These are phyloP conservation scores for Rehmannia glutinosa DNA, from an alignment of 257 asterid species.

Conservation along the genomic window DNA sequence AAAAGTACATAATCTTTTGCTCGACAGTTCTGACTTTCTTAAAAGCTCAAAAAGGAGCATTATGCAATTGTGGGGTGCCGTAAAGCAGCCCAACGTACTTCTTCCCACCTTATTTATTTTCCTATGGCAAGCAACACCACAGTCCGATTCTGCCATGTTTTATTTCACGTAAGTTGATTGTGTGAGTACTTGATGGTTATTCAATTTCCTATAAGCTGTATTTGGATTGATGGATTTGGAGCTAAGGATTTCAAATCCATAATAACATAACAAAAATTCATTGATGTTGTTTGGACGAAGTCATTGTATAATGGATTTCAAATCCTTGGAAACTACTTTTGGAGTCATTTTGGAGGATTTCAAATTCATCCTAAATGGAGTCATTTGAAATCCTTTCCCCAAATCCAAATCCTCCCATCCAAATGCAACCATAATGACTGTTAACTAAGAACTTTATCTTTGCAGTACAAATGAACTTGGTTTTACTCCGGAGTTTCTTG, in stretches of 20 bases:
- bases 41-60: slow-evolving; percentile 55
- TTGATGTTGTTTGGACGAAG: too few relatives aligned
- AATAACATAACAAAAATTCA: too few relatives aligned
- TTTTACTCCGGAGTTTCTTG: slow-evolving; percentile 88
- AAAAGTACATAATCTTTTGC: slow-evolving; percentile 28
- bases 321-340: too few relatives aligned
- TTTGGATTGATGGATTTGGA: too few relatives aligned
- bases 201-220: too few relatives aligned
- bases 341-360: too few relatives aligned
- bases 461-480: slow-evolving; percentile 78
- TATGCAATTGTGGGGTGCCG: slow-evolving; percentile 60
- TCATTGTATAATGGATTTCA: too few relatives aligned
- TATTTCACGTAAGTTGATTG: slow-evolving; percentile 70
- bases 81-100: slow-evolving; percentile 68
- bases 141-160: slow-evolving; percentile 91
- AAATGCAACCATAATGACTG: too few relatives aligned
- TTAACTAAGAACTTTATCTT: slow-evolving; percentile 24
- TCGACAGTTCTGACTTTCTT: slow-evolving; percentile 43
- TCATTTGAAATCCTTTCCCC: too few relatives aligned
- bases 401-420: too few relatives aligned
- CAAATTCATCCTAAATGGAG: too few relatives aligned
- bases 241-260: too few relatives aligned
- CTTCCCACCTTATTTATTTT: slow-evolving; percentile 85
- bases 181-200: slow-evolving; percentile 2
- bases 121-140: slow-evolving; percentile 92